Evolutionary conservation across 2,329 filamentous ascomycete genomes (phyloP).

Genomic region (Pezicula rhizophila): DNA sequence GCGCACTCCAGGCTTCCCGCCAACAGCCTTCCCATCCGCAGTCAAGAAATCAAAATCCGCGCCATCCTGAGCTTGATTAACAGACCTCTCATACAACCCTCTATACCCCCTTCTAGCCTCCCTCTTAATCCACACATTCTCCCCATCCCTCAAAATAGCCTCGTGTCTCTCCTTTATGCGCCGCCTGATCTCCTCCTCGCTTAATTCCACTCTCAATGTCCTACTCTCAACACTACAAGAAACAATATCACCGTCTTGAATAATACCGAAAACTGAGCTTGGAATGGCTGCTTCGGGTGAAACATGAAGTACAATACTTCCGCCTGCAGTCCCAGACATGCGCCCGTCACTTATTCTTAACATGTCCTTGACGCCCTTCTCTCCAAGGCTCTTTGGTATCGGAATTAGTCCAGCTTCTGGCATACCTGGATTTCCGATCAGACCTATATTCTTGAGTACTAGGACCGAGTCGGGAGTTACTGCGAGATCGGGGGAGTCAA

Average conservation of each 20-base stretch:
- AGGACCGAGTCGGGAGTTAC: constrained; percentile 40
- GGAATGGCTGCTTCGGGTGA: constrained; percentile 43
- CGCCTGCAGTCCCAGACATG: constrained; percentile 50
- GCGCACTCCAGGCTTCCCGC: no score
- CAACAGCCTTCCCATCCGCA: constrained; percentile 28
- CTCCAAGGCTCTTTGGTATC: constrained; percentile 41
- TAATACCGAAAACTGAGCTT: constrained; percentile 40
- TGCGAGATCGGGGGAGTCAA: constrained; percentile 37
- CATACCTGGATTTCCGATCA: constrained; percentile 46
- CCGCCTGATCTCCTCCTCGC: constrained; percentile 17
- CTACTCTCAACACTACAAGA: constrained; percentile 38
- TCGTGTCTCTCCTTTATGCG: constrained; percentile 16
- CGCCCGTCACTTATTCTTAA: constrained; percentile 46
- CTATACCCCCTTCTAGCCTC: constrained; percentile 47
- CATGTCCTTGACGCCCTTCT: constrained; percentile 44
- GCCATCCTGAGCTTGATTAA: constrained; percentile 54
- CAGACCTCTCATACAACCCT: constrained; percentile 51
- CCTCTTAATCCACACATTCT: constrained; percentile 30
- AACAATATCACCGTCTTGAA: constrained; percentile 42
- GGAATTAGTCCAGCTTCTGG: constrained; percentile 46
- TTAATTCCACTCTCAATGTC: constrained; percentile 30
- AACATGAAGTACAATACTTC: constrained; percentile 47
- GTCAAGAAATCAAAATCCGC: constrained; percentile 58
- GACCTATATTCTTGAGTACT: constrained; percentile 42
- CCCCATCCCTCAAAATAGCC: constrained; percentile 13